Conservation (phyloP, 495 filamentous ascomycete species). For the Umbilicaria muhlenbergii region DNA sequence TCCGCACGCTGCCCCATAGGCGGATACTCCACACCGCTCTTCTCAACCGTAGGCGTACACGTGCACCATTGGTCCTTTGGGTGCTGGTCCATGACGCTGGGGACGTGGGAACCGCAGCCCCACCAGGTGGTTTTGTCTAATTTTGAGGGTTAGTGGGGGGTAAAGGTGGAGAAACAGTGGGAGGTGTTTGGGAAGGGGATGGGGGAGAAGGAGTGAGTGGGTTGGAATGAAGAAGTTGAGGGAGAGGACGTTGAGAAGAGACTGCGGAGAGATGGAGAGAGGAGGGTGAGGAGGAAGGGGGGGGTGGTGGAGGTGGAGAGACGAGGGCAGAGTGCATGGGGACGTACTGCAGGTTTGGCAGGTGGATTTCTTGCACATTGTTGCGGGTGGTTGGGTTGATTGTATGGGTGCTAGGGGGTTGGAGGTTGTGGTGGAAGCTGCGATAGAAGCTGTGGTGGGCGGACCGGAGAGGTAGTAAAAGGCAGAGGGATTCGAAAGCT, state of each 20-base stretch:
- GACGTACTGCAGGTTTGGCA: slow-evolving; percentile 33
- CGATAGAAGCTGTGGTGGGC: too few species aligned
- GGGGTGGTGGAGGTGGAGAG: neutral
- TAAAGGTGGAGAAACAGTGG: neutral
- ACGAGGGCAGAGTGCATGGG: too few species aligned
- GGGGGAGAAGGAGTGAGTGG: neutral
- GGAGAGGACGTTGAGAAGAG: too few species aligned
- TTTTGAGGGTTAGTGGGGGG: neutral
- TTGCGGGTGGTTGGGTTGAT: neutral
- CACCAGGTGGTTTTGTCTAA: slow-evolving; percentile 53
- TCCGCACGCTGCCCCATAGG: slow-evolving; percentile 38
- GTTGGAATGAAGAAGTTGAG: neutral
- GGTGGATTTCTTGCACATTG: slow-evolving; percentile 34
- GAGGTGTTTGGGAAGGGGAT: neutral
- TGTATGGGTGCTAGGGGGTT: too few species aligned
- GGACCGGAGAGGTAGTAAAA: too few species aligned
- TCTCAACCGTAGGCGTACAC: slow-evolving; percentile 44
- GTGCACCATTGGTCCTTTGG: slow-evolving; percentile 45
- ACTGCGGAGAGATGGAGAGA: neutral
- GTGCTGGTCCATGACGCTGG: slow-evolving; percentile 46
- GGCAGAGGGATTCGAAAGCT: too few species aligned
- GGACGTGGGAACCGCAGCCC: slow-evolving; percentile 57
- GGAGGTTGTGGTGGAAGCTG: too few species aligned
- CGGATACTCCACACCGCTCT: slow-evolving; percentile 45
- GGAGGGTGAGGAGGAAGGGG: slow-evolving; percentile 1